Evolutionary conservation across 164 flowering plant genomes (phyloP).

Genomic region (Chloranthus sessilifolius): DNA sequence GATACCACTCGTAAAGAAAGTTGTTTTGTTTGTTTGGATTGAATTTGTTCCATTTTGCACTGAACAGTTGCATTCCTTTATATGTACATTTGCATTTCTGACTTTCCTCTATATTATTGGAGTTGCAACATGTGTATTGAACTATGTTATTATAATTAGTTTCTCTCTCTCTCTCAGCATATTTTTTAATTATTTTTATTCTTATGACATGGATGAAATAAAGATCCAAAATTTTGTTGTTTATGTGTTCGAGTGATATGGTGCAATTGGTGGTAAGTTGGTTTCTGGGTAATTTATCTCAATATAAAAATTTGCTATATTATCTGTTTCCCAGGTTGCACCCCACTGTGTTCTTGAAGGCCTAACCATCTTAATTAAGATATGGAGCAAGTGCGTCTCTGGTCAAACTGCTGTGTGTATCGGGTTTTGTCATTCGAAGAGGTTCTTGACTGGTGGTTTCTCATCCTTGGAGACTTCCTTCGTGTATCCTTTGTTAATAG

Average conservation of each 20-base stretch:
- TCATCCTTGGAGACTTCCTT: constrained; percentile 58
- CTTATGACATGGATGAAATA: too few relatives aligned
- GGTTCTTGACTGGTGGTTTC: constrained; percentile 87
- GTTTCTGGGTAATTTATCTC: neutral
- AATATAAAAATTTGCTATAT: neutral
- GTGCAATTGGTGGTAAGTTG: neutral
- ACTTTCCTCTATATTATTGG: too few relatives aligned
- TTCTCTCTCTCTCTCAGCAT: too few relatives aligned
- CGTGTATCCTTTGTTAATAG: constrained; percentile 89
- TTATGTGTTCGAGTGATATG: neutral
- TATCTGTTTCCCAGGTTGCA: constrained; percentile 39
- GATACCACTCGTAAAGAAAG: too few relatives aligned
- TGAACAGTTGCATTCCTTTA: too few relatives aligned
- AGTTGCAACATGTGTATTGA: too few relatives aligned
- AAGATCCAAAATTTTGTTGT: neutral
- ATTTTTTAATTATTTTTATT: too few relatives aligned
- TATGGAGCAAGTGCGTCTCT: constrained; percentile 72
- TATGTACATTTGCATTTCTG: too few relatives aligned
- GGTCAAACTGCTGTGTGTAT: constrained; percentile 53
- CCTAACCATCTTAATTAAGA: constrained; percentile 30
- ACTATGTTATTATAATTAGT: too few relatives aligned
- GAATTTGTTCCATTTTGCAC: too few relatives aligned
- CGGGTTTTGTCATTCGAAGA: constrained; percentile 61
- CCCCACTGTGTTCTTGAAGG: constrained; percentile 29
- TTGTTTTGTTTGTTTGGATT: too few relatives aligned